These are phyloP conservation scores for Podospora anserina DNA, from an alignment of 495 filamentous ascomycete species.

Conservation along the genomic window DNA sequence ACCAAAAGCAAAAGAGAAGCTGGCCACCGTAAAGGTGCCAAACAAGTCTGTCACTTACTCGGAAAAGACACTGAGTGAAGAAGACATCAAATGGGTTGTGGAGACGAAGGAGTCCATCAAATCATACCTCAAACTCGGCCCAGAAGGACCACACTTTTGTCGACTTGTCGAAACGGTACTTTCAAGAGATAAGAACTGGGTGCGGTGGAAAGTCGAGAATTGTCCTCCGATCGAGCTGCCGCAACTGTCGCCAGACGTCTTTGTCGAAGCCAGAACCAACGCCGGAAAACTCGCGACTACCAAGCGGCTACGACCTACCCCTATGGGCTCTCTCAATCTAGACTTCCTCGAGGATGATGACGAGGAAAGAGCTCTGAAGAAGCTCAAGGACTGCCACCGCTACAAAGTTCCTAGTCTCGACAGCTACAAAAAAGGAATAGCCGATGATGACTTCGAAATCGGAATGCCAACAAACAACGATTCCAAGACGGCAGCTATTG, in stretches of 20 bases:
- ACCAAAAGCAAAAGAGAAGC: slow-evolving; percentile 72
- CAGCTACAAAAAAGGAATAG: slow-evolving; percentile 57
- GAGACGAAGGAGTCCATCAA: slow-evolving; percentile 70
- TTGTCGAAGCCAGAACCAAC: slow-evolving; percentile 60
- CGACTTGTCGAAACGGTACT: slow-evolving; percentile 95
- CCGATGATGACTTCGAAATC: slow-evolving; percentile 73
- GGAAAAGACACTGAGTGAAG: slow-evolving; percentile 67
- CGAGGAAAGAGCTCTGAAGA: slow-evolving; percentile 43
- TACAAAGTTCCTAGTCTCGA: slow-evolving; percentile 46
- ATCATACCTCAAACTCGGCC: slow-evolving; percentile 67
- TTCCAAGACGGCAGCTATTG: slow-evolving; percentile 61
- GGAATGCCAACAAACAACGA: slow-evolving; percentile 71
- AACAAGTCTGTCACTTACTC: slow-evolving; percentile 87
- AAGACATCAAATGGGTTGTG: slow-evolving; percentile 80
- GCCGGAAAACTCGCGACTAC: slow-evolving; percentile 62
- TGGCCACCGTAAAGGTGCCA: slow-evolving; percentile 57
- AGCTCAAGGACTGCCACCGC: slow-evolving; percentile 44
- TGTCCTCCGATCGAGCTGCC: slow-evolving; percentile 81
- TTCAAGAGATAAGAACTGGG: slow-evolving; percentile 95
- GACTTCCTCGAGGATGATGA: slow-evolving; percentile 69
- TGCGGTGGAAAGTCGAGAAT: slow-evolving; percentile 92
- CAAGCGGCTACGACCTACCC: slow-evolving; percentile 61
- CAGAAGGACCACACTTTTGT: slow-evolving; percentile 87
- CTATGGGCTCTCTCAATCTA: slow-evolving; percentile 69
- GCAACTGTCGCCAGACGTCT: slow-evolving; percentile 61